Evolutionary conservation across 2,329 filamentous ascomycete genomes (phyloP).

Genomic region (Cladosporium sp.): DNA sequence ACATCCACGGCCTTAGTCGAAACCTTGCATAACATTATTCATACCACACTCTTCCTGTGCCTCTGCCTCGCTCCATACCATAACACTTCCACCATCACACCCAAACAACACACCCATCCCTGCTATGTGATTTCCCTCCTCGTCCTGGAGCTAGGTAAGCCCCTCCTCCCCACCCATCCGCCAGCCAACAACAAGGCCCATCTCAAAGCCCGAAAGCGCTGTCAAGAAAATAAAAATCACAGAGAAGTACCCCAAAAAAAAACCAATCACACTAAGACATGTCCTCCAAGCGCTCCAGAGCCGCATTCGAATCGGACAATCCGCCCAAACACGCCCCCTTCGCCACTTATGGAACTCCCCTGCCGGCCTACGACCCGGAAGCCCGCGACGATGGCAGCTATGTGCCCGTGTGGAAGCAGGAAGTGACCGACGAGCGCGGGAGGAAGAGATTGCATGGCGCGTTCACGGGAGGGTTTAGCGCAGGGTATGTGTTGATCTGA

Average conservation of each 20-base stretch:
- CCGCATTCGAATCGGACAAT: conserved; percentile 69
- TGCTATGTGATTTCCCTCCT: conserved; percentile 1
- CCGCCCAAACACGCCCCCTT: conserved; percentile 62
- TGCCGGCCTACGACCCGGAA: conserved; percentile 72
- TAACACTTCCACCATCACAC: too few species aligned
- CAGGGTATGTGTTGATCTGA: conserved; percentile 64
- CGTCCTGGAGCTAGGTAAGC: conserved; percentile 11
- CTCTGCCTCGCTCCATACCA: neutral
- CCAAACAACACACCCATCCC: neutral
- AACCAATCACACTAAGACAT: conserved; percentile 44
- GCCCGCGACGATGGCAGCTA: conserved; percentile 86
- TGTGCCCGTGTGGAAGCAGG: conserved; percentile 96
- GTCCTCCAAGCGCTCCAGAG: conserved; percentile 75
- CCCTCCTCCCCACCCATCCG: neutral
- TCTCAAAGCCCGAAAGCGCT: conserved; percentile 27
- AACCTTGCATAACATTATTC: neutral
- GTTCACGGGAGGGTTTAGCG: conserved; percentile 94
- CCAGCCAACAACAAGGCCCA: conserved; percentile 11
- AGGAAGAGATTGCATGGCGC: conserved; percentile 90
- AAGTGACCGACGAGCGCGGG: conserved; percentile 88
- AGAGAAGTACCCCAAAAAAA: too few species aligned
- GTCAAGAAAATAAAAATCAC: too few species aligned
- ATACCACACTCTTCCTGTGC: neutral
- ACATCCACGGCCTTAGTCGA: too few species aligned
- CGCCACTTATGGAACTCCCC: conserved; percentile 76